These are phyloP conservation scores for Oryza rufipogon DNA, from an alignment of 176 grass and related monocot genomes.

Conservation along the genomic window DNA sequence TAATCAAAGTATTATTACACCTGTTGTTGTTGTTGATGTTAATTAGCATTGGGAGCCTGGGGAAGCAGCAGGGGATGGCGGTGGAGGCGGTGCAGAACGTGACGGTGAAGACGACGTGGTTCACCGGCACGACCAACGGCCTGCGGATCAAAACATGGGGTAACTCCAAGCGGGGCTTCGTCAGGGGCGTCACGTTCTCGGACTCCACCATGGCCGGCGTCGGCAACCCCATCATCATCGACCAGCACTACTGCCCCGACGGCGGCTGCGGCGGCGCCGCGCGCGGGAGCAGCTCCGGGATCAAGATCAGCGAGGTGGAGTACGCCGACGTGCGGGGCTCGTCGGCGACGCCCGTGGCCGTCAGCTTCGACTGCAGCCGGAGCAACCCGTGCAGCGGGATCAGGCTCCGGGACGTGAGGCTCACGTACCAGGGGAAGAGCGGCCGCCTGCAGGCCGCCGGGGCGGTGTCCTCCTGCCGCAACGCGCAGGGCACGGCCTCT, in stretches of 20 bases:
- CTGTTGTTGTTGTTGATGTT: neutral
- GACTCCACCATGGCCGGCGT: conserved; percentile 67
- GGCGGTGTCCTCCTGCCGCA: conserved; percentile 53
- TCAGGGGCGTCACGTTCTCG: conserved; percentile 64
- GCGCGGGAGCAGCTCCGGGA: conserved; percentile 36
- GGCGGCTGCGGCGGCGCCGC: conserved; percentile 42
- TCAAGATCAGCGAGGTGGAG: conserved; percentile 76
- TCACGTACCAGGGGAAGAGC: conserved; percentile 46
- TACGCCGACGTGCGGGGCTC: conserved; percentile 63
- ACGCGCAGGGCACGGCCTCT: conserved; percentile 54
- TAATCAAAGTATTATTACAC: neutral
- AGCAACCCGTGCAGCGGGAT: conserved; percentile 86
- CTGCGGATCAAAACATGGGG: conserved; percentile 89
- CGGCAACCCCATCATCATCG: conserved; percentile 89
- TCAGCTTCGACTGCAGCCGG: conserved; percentile 80
- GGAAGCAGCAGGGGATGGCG: conserved; percentile 45
- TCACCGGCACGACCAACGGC: conserved; percentile 71
- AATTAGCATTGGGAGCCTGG: conserved; percentile 64
- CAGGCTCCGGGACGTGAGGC: conserved; percentile 64
- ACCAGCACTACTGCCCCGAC: conserved; percentile 80
- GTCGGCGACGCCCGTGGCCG: conserved; percentile 66
- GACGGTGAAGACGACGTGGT: conserved; percentile 85
- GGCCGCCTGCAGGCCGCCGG: neutral
- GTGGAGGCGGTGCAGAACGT: conserved; percentile 71
- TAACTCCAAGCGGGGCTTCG: conserved; percentile 56